These are phyloP conservation scores for Claviceps maximensis DNA, from an alignment of 2,329 filamentous ascomycete species.

Conservation along the genomic window DNA sequence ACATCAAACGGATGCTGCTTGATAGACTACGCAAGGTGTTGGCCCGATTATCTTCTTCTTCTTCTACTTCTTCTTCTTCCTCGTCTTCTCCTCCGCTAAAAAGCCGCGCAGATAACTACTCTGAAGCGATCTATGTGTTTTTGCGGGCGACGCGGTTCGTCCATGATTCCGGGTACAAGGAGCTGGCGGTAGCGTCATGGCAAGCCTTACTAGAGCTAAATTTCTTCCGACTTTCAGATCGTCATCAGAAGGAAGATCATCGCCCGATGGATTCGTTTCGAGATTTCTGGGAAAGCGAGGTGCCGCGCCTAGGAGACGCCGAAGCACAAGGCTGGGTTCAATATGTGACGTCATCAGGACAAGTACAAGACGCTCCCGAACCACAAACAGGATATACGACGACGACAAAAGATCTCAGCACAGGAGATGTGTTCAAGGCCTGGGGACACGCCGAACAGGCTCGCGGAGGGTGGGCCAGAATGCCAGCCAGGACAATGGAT, in stretches of 20 bases:
- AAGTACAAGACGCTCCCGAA: conserved; percentile 30
- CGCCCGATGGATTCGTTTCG: conserved; percentile 34
- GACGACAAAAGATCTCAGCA: conserved; percentile 9
- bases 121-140: conserved; percentile 50
- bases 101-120: conserved; percentile 9
- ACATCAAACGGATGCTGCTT: conserved; percentile 45
- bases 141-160: conserved; percentile 62
- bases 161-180: conserved; percentile 63
- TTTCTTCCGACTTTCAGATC: conserved; percentile 34
- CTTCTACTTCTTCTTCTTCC: no score
- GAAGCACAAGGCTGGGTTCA: conserved; percentile 56
- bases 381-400: conserved; percentile 8
- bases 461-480: conserved; percentile 31
- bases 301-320: conserved; percentile 62
- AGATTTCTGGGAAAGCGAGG: conserved; percentile 80
- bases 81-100: background rate
- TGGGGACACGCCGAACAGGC: conserved; percentile 44
- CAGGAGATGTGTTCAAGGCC: conserved; percentile 33
- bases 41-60: conserved; percentile 3
- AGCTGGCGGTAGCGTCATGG: conserved; percentile 68
- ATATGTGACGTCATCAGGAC: conserved; percentile 26
- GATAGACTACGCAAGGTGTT: conserved; percentile 28
- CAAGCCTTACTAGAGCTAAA: conserved; percentile 67
- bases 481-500: conserved; percentile 64
- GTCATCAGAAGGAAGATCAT: conserved; percentile 9